These are phyloP conservation scores for Cladosporium cucumerinum DNA, from an alignment of 2,329 filamentous ascomycete genomes.

Conservation along the genomic window DNA sequence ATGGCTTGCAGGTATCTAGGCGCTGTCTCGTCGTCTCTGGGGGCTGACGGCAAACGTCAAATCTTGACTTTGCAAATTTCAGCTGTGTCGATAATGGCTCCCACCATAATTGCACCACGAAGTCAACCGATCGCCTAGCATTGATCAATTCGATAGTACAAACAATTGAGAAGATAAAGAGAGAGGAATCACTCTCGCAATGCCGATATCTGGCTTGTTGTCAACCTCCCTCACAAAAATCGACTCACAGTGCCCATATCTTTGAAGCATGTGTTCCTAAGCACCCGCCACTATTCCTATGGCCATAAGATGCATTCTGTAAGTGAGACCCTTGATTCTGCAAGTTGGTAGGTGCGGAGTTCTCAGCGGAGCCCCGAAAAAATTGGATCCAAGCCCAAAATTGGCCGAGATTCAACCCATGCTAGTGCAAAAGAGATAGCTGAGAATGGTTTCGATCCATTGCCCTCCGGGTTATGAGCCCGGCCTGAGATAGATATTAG, in stretches of 20 bases:
- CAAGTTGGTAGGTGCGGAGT: neutral
- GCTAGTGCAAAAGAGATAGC: constrained; percentile 22
- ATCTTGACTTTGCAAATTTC: neutral
- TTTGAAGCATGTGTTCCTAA: neutral
- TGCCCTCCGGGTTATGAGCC: constrained; percentile 34
- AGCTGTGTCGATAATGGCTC: neutral
- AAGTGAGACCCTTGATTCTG: neutral
- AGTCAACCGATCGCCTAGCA: neutral
- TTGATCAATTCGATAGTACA: neutral
- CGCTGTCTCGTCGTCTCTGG: neutral
- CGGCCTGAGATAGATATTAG: constrained; percentile 11
- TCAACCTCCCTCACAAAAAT: neutral
- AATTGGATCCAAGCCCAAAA: neutral
- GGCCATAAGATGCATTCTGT: neutral
- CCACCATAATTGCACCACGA: neutral
- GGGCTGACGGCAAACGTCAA: neutral
- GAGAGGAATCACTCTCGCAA: neutral
- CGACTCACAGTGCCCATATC: neutral
- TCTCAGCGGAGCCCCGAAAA: neutral
- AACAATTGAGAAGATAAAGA: neutral
- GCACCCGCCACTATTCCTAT: neutral
- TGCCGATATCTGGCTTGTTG: neutral
- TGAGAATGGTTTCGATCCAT: constrained; percentile 32
- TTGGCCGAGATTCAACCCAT: neutral
- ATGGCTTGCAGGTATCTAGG: no score